A percentile compares a stretch with the other conserved stretches of the same genome.
Evolutionary conservation across 1,284 basidiomycete species (phyloP).

Genomic region (Athelia psychrophila): DNA sequence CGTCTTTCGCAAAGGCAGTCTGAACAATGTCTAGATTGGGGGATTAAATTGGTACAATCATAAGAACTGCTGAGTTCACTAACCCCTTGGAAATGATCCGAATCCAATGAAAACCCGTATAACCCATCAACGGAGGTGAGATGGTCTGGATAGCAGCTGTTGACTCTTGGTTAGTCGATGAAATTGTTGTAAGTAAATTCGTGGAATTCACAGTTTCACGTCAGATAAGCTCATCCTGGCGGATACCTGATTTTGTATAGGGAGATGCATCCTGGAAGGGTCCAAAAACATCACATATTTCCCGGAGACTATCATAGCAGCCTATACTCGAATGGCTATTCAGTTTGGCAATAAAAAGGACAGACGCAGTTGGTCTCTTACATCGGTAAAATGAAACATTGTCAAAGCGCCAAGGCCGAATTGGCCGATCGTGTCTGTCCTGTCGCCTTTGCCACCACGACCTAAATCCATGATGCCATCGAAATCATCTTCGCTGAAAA

Average conservation of each 20-base stretch:
- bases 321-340: slow-evolving; percentile 24
- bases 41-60: no score
- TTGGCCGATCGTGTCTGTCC: slow-evolving; percentile 39
- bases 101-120: slow-evolving; percentile 30
- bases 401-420: slow-evolving; percentile 49
- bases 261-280: slow-evolving; percentile 37
- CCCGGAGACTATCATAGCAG: slow-evolving; percentile 43
- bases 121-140: slow-evolving; percentile 34
- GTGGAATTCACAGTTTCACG: slow-evolving; percentile 29
- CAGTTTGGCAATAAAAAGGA: not conserved
- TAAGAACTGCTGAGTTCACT: slow-evolving; percentile 16
- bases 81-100: slow-evolving; percentile 36
- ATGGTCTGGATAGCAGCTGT: slow-evolving; percentile 40
- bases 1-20: slow-evolving; percentile 31
- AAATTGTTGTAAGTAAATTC: not conserved
- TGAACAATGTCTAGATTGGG: slow-evolving; percentile 49
- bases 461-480: slow-evolving; percentile 40
- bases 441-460: slow-evolving; percentile 38
- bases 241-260: slow-evolving; percentile 23
- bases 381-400: slow-evolving; percentile 49
- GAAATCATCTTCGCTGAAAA: slow-evolving; percentile 40
- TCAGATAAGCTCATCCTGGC: slow-evolving; percentile 23
- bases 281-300: slow-evolving; percentile 39
- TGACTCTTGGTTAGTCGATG: not conserved
- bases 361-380: slow-evolving; percentile 11